Evolutionary conservation across 2,329 filamentous ascomycete species (phyloP).

Genomic region (Metarhizium album): DNA sequence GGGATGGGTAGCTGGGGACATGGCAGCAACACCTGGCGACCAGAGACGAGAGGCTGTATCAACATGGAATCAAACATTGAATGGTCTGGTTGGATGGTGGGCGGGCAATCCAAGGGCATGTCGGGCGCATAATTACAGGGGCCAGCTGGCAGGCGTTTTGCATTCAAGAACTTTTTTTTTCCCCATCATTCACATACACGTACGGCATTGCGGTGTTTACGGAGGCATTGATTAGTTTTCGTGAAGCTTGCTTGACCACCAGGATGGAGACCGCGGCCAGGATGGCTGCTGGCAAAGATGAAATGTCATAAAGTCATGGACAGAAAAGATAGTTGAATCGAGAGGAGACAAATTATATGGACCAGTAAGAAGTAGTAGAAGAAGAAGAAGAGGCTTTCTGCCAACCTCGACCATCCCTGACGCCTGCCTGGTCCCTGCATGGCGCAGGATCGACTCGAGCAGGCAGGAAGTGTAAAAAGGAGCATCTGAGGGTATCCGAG

Average conservation of each 20-base stretch:
- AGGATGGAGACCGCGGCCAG: neutral
- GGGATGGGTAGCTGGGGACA: neutral
- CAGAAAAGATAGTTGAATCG: constrained; percentile 10
- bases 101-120: constrained; percentile 2
- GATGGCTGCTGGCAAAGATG: constrained; percentile 10
- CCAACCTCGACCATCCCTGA: too few species aligned
- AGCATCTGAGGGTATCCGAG: neutral
- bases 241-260: neutral
- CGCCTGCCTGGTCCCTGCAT: neutral
- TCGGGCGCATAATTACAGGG: constrained; percentile 1
- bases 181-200: neutral
- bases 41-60: neutral
- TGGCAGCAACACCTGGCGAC: neutral
- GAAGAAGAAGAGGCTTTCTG: too few species aligned
- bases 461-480: neutral
- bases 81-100: neutral
- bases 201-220: constrained; percentile 5
- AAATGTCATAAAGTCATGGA: constrained; percentile 12
- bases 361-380: too few species aligned
- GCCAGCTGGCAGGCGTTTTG: constrained; percentile 6
- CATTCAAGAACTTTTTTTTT: constrained; percentile 1
- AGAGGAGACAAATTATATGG: neutral
- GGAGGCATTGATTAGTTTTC: constrained; percentile 3
- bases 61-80: neutral
- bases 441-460: neutral